Conservation (phyloP, 257 asterid species). For the Solanum paucissectum region DNA sequence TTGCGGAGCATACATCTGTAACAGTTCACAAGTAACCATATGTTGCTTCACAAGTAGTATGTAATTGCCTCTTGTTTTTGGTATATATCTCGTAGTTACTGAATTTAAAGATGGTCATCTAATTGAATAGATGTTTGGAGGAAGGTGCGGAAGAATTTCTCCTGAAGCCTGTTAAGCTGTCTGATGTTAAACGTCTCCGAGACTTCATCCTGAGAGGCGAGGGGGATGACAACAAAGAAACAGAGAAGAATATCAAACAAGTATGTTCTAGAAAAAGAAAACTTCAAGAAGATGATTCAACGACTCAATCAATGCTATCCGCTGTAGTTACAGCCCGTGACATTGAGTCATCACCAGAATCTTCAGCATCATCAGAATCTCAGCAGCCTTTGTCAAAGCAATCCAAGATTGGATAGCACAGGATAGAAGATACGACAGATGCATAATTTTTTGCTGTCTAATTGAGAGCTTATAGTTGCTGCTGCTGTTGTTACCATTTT, state of each 20-base stretch:
- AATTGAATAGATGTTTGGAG: slow-evolving; percentile 33
- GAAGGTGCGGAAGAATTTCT: slow-evolving; percentile 89
- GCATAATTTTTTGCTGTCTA: neutral
- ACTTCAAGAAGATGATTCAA: slow-evolving; percentile 7
- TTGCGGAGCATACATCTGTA: neutral
- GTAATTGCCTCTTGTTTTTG: neutral
- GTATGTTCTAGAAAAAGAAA: slow-evolving; percentile 38
- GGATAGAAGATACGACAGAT: neutral
- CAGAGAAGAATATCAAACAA: neutral
- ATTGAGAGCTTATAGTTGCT: neutral
- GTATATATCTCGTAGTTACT: neutral
- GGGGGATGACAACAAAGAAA: slow-evolving; percentile 3
- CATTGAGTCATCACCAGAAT: neutral
- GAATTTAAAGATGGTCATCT: neutral
- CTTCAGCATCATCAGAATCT: neutral
- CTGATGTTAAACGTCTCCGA: slow-evolving; percentile 56
- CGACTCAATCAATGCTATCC: neutral
- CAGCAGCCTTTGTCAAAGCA: neutral
- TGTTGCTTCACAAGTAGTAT: neutral
- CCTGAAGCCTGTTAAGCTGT: slow-evolving; percentile 69
- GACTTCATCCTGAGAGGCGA: slow-evolving; percentile 38
- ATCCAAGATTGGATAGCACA: neutral
- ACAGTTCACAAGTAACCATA: neutral
- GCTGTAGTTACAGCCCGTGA: neutral
- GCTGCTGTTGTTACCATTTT: neutral